Conservation (phyloP, 371 early-diverging fungal genomes). For the Smittium culicis region DNA sequence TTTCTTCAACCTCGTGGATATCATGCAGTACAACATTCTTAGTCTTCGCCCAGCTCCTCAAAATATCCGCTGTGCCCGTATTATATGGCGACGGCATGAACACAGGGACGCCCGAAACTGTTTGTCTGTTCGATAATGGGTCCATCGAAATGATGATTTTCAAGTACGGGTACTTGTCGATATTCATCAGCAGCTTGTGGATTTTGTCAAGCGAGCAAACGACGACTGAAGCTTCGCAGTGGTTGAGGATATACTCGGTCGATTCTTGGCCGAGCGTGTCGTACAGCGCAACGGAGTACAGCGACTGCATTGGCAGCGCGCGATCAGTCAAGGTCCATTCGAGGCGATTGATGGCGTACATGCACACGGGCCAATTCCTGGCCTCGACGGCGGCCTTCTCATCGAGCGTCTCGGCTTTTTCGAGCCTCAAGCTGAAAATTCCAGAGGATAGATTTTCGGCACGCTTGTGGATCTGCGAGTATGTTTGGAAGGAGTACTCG, state of each 20-base stretch:
- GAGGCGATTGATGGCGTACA: slow-evolving; percentile 72
- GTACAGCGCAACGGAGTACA: slow-evolving; percentile 70
- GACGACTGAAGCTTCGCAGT: slow-evolving; percentile 51
- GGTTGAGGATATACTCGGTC: slow-evolving; percentile 59
- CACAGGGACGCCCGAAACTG: background rate
- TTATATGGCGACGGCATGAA: slow-evolving; percentile 22
- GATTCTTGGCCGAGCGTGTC: slow-evolving; percentile 70
- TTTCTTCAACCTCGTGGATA: slow-evolving; percentile 45
- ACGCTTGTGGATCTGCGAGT: slow-evolving; percentile 34
- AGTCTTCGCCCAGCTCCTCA: slow-evolving; percentile 35
- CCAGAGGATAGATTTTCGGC: slow-evolving; percentile 50
- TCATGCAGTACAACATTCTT: slow-evolving; percentile 24
- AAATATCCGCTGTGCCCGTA: slow-evolving; percentile 22
- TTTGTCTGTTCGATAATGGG: slow-evolving; percentile 11
- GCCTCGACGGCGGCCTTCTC: background rate
- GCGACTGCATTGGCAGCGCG: slow-evolving; percentile 44
- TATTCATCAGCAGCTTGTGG: slow-evolving; percentile 45
- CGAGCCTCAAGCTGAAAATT: slow-evolving; percentile 19
- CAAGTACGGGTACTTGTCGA: slow-evolving; percentile 39
- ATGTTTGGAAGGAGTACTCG: slow-evolving; percentile 49
- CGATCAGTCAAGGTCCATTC: slow-evolving; percentile 86
- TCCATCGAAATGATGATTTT: slow-evolving; percentile 67
- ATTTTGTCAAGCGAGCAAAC: slow-evolving; percentile 72
- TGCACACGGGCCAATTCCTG: slow-evolving; percentile 33
- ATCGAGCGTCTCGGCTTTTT: slow-evolving; percentile 4